Evolutionary conservation across 768 basidiomycete genomes (phyloP).

Genomic region (Termitomyces sp.): DNA sequence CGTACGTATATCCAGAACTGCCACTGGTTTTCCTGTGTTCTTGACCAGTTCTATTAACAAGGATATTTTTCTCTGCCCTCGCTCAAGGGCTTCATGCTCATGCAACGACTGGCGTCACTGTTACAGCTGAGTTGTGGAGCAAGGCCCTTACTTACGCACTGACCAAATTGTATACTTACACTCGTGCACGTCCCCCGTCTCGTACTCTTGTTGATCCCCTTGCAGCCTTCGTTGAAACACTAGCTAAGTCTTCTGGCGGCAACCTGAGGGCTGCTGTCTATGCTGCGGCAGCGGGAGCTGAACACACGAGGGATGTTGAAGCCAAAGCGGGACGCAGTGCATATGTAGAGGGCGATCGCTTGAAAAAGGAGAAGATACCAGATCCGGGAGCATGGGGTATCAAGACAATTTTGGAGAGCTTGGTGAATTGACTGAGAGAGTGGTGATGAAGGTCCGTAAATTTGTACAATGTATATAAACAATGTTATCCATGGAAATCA

Average conservation of each 20-base stretch:
- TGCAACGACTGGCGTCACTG: slow-evolving; percentile 19
- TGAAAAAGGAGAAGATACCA: slow-evolving; percentile 57
- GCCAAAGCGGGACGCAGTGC: slow-evolving; percentile 88
- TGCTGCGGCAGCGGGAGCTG: slow-evolving; percentile 62
- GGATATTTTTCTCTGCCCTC: slow-evolving; percentile 88
- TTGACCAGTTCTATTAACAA: slow-evolving; percentile 22
- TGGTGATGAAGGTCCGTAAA: neutral
- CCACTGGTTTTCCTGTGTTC: neutral
- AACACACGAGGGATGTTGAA: slow-evolving; percentile 65
- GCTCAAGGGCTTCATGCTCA: slow-evolving; percentile 62
- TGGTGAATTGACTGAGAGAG: slow-evolving; percentile 19
- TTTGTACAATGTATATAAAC: neutral
- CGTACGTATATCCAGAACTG: slow-evolving; percentile 43
- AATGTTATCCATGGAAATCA: neutral
- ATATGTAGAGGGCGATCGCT: slow-evolving; percentile 69
- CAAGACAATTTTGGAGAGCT: slow-evolving; percentile 61
- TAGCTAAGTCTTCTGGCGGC: slow-evolving; percentile 20
- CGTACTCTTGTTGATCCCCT: slow-evolving; percentile 93
- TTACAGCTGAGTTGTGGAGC: slow-evolving; percentile 56
- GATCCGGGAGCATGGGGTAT: slow-evolving; percentile 96
- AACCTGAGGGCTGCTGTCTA: slow-evolving; percentile 49
- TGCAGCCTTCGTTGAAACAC: slow-evolving; percentile 60
- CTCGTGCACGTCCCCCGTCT: slow-evolving; percentile 82
- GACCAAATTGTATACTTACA: slow-evolving; percentile 70
- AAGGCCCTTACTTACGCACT: slow-evolving; percentile 54